Evolutionary conservation across 768 basidiomycete genomes (phyloP).

Genomic region (Candolleomyces eurysporus): DNA sequence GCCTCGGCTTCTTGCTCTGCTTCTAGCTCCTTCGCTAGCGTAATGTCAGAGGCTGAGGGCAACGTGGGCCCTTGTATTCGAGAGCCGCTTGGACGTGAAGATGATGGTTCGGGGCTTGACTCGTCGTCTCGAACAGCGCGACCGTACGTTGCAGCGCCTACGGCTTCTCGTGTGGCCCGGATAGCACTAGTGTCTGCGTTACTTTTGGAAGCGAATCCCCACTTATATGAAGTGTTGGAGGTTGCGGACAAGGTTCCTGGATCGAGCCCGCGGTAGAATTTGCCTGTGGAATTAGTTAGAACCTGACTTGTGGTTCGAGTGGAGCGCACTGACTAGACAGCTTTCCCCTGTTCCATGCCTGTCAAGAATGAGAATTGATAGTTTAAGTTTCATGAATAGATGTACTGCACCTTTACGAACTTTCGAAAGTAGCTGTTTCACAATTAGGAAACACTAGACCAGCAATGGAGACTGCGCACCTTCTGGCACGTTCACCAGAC

Average conservation of each 20-base stretch:
- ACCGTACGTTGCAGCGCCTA: slow-evolving; percentile 48
- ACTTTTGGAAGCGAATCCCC: slow-evolving; percentile 78
- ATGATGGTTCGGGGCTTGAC: neutral
- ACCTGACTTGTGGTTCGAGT: neutral
- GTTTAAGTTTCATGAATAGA: neutral
- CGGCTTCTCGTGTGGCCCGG: slow-evolving; percentile 56
- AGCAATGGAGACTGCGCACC: slow-evolving; percentile 38
- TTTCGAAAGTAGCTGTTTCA: slow-evolving; percentile 81
- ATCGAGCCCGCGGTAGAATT: slow-evolving; percentile 55
- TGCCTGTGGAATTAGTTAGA: slow-evolving; percentile 11
- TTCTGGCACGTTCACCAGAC: slow-evolving; percentile 76
- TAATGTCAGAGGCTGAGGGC: slow-evolving; percentile 67
- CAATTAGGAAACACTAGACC: slow-evolving; percentile 26
- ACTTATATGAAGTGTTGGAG: slow-evolving; percentile 80
- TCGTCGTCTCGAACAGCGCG: slow-evolving; percentile 11
- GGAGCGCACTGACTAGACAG: slow-evolving; percentile 50
- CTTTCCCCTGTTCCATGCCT: slow-evolving; percentile 84
- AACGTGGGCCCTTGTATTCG: slow-evolving; percentile 62
- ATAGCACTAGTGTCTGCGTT: slow-evolving; percentile 59
- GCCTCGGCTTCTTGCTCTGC: slow-evolving; percentile 53
- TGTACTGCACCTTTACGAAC: slow-evolving; percentile 68
- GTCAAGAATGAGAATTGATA: slow-evolving; percentile 2
- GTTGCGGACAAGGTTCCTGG: slow-evolving; percentile 54
- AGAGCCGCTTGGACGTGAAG: slow-evolving; percentile 22
- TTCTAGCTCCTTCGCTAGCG: slow-evolving; percentile 62